phyloP scores from a whole-genome alignment of 768 basidiomycete genomes.

The Mycena albidolilacea region DNA sequence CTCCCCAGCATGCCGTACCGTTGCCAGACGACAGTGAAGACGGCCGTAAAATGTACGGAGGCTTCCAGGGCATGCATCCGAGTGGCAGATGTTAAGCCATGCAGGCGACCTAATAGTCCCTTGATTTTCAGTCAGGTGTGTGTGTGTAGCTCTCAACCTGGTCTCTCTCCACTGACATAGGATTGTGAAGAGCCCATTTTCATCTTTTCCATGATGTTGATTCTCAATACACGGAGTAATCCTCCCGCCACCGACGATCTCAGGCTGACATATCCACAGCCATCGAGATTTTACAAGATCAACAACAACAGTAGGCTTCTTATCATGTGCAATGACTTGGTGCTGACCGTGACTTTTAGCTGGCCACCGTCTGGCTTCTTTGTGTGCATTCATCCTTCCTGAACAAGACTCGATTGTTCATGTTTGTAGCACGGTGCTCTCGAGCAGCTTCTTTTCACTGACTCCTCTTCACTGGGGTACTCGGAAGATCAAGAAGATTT shows the following conservation, averaged over 20 bases:
- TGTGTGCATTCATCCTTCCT: background rate
- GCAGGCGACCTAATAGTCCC: background rate
- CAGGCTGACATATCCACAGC: background rate
- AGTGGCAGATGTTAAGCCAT: too few species aligned
- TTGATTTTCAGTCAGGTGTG: background rate
- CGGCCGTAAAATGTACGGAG: too few species aligned
- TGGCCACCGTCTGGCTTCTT: slow-evolving; percentile 10
- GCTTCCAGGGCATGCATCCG: too few species aligned
- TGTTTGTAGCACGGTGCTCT: background rate
- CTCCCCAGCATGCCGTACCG: too few species aligned
- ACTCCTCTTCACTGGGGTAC: too few species aligned
- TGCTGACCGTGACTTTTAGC: background rate
- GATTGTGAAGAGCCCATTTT: background rate
- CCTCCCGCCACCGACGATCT: background rate
- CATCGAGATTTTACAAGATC: background rate
- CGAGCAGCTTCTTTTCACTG: background rate
- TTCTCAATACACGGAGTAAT: background rate
- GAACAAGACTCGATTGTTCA: background rate
- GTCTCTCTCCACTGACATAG: too few species aligned
- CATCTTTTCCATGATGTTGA: slow-evolving; percentile 3
- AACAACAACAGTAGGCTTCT: slow-evolving; percentile 3
- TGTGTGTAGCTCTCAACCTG: too few species aligned
- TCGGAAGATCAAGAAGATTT: too few species aligned
- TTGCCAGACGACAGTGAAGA: too few species aligned
- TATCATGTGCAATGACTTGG: too few species aligned